Evolutionary conservation across 2,329 filamentous ascomycete genomes (phyloP).

Genomic region (Microdochium trichocladiopsis): DNA sequence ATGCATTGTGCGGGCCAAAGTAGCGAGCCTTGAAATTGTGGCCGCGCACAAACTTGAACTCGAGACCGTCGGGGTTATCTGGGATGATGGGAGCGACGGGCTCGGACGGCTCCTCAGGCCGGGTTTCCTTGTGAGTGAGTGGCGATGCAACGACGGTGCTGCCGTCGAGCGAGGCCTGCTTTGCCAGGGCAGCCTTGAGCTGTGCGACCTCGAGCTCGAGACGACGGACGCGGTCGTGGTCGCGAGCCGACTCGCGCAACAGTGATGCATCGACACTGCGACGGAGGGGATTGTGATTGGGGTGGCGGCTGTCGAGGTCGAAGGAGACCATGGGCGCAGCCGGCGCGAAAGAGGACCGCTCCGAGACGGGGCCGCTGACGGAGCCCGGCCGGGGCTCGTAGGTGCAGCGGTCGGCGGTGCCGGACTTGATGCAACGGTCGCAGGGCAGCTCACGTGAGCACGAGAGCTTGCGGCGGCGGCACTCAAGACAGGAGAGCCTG

Average conservation of each 20-base stretch:
- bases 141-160: slow-evolving; percentile 43
- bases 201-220: slow-evolving; percentile 53
- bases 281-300: slow-evolving; percentile 20
- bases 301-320: slow-evolving; percentile 20
- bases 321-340: slow-evolving; percentile 34
- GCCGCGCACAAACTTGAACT: slow-evolving; percentile 50
- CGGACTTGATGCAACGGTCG: slow-evolving; percentile 55
- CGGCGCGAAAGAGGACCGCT: slow-evolving; percentile 42
- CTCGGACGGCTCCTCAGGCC: slow-evolving; percentile 23
- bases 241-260: slow-evolving; percentile 33
- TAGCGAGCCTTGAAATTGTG: slow-evolving; percentile 55
- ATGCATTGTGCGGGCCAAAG: slow-evolving; percentile 53
- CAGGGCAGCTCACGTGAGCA: slow-evolving; percentile 56
- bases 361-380: slow-evolving; percentile 17
- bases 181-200: slow-evolving; percentile 43
- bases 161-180: slow-evolving; percentile 40
- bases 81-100: slow-evolving; percentile 24
- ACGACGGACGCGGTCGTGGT: slow-evolving; percentile 51
- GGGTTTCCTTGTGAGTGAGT: slow-evolving; percentile 35
- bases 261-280: slow-evolving; percentile 23
- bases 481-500: slow-evolving; percentile 53
- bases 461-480: slow-evolving; percentile 52
- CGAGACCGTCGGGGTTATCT: slow-evolving; percentile 23
- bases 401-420: slow-evolving; percentile 51
- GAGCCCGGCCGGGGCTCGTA: slow-evolving; percentile 43